A percentile compares a stretch with the other conserved stretches of the same genome.
phyloP scores from a whole-genome alignment of 306 rosid species.

The Ormosia semicastrata region DNA sequence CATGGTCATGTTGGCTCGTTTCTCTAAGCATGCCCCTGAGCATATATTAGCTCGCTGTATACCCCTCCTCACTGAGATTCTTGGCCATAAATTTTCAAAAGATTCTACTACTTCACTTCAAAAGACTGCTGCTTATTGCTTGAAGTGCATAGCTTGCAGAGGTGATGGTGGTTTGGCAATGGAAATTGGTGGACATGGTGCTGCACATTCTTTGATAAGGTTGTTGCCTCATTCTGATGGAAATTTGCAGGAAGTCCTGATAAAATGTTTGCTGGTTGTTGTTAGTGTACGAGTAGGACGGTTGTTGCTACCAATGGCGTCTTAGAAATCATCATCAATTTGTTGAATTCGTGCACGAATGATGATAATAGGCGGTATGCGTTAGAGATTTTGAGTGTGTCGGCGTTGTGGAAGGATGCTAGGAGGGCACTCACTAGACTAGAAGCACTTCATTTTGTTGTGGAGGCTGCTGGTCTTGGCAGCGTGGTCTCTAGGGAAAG shows the following conservation, averaged over 20 bases:
- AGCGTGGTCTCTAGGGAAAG: constrained; percentile 54
- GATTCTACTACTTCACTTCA: constrained; percentile 32
- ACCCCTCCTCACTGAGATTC: constrained; percentile 40
- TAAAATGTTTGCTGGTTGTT: constrained; percentile 39
- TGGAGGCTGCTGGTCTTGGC: constrained; percentile 52
- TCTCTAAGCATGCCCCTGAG: constrained; percentile 40
- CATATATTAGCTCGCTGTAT: constrained; percentile 28
- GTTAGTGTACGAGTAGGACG: constrained; percentile 33
- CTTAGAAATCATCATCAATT: constrained; percentile 24
- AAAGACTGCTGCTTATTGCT: constrained; percentile 47
- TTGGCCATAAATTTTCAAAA: constrained; percentile 16
- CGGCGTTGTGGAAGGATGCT: constrained; percentile 40
- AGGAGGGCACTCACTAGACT: constrained; percentile 38
- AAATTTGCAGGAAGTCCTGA: constrained; percentile 28
- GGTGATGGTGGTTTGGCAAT: constrained; percentile 38
- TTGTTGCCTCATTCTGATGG: constrained; percentile 37
- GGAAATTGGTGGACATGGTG: constrained; percentile 36
- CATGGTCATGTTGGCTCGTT: constrained; percentile 26
- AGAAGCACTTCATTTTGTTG: constrained; percentile 35
- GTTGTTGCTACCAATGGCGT: constrained; percentile 36
- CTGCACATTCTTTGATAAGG: constrained; percentile 21
- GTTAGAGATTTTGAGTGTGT: constrained; percentile 52
- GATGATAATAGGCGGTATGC: constrained; percentile 26
- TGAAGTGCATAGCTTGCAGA: constrained; percentile 44
- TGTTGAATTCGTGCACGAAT: constrained; percentile 23